Conservation (phyloP, 140 eudicot species). For the Ambrosia hybrid region DNA sequence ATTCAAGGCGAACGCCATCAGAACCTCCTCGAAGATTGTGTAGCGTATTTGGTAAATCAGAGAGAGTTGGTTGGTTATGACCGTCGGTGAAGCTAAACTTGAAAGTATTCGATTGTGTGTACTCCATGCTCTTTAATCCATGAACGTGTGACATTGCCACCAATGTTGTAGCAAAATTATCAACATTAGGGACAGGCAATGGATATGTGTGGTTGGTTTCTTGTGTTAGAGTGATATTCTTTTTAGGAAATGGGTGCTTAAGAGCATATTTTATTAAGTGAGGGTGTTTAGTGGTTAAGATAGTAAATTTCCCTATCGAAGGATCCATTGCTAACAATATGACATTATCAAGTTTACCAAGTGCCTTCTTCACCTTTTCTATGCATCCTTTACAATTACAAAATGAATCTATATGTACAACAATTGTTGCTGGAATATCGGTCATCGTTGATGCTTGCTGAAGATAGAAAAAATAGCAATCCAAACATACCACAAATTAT, state of each 20-base stretch:
- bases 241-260: background rate
- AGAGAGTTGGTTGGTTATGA: background rate
- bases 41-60: background rate
- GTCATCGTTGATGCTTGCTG: constrained; percentile 13
- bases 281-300: background rate
- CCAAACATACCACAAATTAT: background rate
- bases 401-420: background rate
- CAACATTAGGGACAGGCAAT: background rate
- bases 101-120: background rate
- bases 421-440: background rate
- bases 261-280: background rate
- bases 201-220: background rate
- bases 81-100: background rate
- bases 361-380: background rate
- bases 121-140: constrained; percentile 8
- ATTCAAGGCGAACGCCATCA: background rate
- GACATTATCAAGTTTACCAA: background rate
- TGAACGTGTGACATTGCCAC: background rate
- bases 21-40: background rate
- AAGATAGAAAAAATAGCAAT: background rate
- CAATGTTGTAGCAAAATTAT: background rate
- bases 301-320: background rate
- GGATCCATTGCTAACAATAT: background rate
- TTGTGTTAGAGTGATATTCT: background rate
- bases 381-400: background rate